Evolutionary conservation across 2,329 filamentous ascomycete genomes (phyloP), one percentile per base, ranked within the genome.

Genomic region (Furcasterigmium sp.): DNA sequence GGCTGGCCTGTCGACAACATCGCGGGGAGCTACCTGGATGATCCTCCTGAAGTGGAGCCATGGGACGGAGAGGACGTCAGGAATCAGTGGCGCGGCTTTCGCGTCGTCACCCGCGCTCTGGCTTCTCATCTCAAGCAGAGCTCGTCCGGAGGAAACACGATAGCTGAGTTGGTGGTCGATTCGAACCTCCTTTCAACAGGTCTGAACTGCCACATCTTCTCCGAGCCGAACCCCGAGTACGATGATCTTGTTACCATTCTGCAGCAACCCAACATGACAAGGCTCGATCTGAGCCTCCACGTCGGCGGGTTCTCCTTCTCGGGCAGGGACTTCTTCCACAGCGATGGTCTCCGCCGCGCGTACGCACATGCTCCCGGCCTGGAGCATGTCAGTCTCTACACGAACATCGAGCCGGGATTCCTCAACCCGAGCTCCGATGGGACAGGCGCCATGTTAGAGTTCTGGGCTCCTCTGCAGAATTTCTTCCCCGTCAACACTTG

Each of bases 141-240:
- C 13, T 10, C 6, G 15, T 3, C 14, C 28, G 10, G 18, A 49
- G 2, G 47, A 3, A 28, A 44, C 20, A 19, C 39, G 49, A 46
- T 68, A 13, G 50, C 56, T 5, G 63, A 65, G 37, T 49, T 68
- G 8, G 28, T 59, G 14, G 23, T 67, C 19, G 58, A 64, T 39
- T 47, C 42, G 4, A 42, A 56, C 36, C 19, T 42, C 13, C 44
- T 62, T 14, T 14, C 48, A 14, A 58, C 53, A 2, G 57, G 58
- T 5, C 47, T 62, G 2, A 58, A 56, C 35, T 54, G 43, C 37
- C 47, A 46, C 14, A 48, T 62, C n/a, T 61, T 63, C 40, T 55
- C 57, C 8, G 15, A 50, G 19, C 45, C 46, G 3, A 51, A 46
- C 20, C 29, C 49, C n/a, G 53, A 59, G 23, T 54, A 59, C 32